Conservation (phyloP, 2,329 filamentous ascomycete species). For the Cladosporium sp. region DNA sequence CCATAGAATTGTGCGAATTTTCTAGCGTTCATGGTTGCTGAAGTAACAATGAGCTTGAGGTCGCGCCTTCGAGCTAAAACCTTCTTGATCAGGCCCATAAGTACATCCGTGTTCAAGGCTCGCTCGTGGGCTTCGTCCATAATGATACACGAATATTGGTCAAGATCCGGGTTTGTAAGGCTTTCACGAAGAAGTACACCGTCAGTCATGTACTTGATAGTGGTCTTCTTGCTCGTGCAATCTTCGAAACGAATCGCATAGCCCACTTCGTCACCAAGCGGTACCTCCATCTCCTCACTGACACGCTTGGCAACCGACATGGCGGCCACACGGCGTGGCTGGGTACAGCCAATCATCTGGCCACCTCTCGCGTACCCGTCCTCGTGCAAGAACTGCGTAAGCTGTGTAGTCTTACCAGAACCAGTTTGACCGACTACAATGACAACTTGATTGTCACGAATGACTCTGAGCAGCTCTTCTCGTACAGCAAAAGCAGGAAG, state of each 20-base stretch:
- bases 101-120: slow-evolving; percentile 91
- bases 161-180: slow-evolving; percentile 85
- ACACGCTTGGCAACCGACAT: slow-evolving; percentile 99
- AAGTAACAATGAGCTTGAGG: slow-evolving; percentile 94
- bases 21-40: slow-evolving; percentile 97
- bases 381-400: slow-evolving; percentile 94
- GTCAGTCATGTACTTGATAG: slow-evolving; percentile 99
- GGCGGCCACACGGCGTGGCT: slow-evolving; percentile 91
- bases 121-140: slow-evolving; percentile 99
- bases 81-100: slow-evolving; percentile 98
- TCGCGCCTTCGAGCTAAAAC: slow-evolving; percentile 86
- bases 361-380: slow-evolving; percentile 87
- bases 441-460: slow-evolving; percentile 93
- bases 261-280: slow-evolving; percentile 81
- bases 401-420: slow-evolving; percentile 94
- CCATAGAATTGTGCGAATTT: slow-evolving; percentile 95
- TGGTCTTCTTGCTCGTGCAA: slow-evolving; percentile 90
- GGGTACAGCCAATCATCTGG: slow-evolving; percentile 87
- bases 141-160: slow-evolving; percentile 96
- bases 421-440: slow-evolving; percentile 97
- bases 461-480: slow-evolving; percentile 86
- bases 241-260: slow-evolving; percentile 99
- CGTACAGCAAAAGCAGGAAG: slow-evolving; percentile 94
- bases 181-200: slow-evolving; percentile 92
- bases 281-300: slow-evolving; percentile 96